These are phyloP conservation scores for Teunomyces cretensis DNA, from an alignment of 805 yeast species.

Conservation along the genomic window DNA sequence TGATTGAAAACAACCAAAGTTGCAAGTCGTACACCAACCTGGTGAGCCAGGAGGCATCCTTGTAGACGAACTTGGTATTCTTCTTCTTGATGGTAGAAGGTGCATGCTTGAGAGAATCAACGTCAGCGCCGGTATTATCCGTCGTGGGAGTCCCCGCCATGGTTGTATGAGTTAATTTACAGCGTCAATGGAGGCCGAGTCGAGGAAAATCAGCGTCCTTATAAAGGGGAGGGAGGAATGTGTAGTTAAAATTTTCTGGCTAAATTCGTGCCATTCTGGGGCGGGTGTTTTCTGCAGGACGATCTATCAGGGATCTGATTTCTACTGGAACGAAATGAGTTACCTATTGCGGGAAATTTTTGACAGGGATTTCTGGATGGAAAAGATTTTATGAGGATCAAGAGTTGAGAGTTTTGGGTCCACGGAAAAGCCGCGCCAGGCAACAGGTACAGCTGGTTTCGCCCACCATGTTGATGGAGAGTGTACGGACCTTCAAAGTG, in stretches of 20 bases:
- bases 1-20: conserved; percentile 36
- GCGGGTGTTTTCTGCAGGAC: neutral
- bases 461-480: no score
- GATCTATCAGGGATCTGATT: neutral
- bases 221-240: neutral
- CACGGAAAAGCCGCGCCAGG: no score
- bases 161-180: no score
- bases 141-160: no score
- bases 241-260: neutral
- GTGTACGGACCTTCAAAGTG: no score
- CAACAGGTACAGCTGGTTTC: no score
- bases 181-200: neutral
- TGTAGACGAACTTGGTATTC: conserved; percentile 6
- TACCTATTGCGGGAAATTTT: no score
- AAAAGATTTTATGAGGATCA: no score
- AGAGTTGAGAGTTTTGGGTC: no score
- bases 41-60: conserved; percentile 24
- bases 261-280: neutral
- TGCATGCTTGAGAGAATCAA: neutral
- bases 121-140: neutral
- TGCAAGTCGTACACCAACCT: conserved; percentile 33
- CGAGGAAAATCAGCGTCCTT: neutral
- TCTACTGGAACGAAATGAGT: no score
- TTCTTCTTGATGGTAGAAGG: neutral
- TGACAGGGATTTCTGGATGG: no score